Base-by-base conservation (phyloP, 2,329 filamentous ascomycete species). In the Cordyceps pruinosa region DNA sequence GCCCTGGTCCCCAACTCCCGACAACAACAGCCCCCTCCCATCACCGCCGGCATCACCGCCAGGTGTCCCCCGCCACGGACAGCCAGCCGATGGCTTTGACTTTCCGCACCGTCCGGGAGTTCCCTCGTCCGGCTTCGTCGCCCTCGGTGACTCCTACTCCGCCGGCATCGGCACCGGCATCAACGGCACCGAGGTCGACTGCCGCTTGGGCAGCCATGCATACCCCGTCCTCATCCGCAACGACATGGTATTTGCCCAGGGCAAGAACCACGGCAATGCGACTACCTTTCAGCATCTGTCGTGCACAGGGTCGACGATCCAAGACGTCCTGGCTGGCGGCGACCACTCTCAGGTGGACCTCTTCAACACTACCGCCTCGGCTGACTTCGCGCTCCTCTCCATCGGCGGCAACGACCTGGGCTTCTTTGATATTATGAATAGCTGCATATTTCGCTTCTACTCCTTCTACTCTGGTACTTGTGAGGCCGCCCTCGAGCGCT, bases 371-470 rank as follows among this genome's bases (percentile, higher is more conserved):
- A 70, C 72, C 9, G 59, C 65, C 1, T 70, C 70, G 2, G 63
- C 66, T 23, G 73, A 75, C 62, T 76, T 78, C 59, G 74, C 74
- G 3, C 70, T 77, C 1, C 66, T 78, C 6, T 77, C 75, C n/a
- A 68, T 78, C 32, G 76, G 75, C 47, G 75, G 76, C 17, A 78
- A 78, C 64, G 76, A 78, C 61, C 69, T 78, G 9, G 76, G 75
- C 60, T 78, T 78, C 67, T 78, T 77, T 60, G 72, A 74, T 37
- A 73, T 78, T 21, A 75, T 78, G 65, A 78, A 78, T 61, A 75
- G 75, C 25, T 78, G 77, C 62, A 72, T 79, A 17, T 78, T 78
- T 60, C 71, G 75, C 32, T 78, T 78, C 63, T 78, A 78, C 63
- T 73, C 72, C 61, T 74, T 75, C 64, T 76, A 75, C 65, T 75